Percentiles rank a stretch among this genome's conserved stretches.
Evolutionary conservation across 805 yeast genomes (phyloP).

Genomic region (Blastobotrys americana): DNA sequence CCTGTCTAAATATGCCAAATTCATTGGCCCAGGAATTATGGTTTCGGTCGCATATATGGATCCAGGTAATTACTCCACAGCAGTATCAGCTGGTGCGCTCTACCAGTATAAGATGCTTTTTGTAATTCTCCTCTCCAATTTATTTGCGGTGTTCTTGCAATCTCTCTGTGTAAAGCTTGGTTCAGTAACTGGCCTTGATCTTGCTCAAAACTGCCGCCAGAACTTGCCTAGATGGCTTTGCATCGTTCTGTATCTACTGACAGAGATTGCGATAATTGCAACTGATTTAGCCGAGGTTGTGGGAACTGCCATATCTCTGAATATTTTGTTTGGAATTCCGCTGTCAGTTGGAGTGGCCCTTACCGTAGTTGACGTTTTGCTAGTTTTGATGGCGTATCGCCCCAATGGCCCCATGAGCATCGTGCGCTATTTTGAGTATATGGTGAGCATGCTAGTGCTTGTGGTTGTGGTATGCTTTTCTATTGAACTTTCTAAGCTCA

Average conservation of each 20-base stretch:
- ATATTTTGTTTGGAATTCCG: conserved; percentile 70
- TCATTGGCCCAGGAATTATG: conserved; percentile 83
- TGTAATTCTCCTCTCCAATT: conserved; percentile 65
- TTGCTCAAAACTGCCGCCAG: conserved; percentile 75
- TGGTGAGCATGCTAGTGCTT: conserved; percentile 63
- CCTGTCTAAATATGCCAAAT: conserved; percentile 48
- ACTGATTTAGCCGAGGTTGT: conserved; percentile 93
- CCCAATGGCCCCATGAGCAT: conserved; percentile 70
- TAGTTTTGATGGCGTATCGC: conserved; percentile 69
- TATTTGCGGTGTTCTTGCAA: conserved; percentile 78
- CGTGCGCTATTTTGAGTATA: conserved; percentile 68
- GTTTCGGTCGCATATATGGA: conserved; percentile 89
- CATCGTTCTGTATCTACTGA: conserved; percentile 53
- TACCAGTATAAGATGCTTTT: conserved; percentile 68
- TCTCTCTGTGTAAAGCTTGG: conserved; percentile 79
- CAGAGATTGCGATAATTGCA: conserved; percentile 84
- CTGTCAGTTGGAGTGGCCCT: conserved; percentile 65
- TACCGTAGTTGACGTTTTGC: conserved; percentile 74
- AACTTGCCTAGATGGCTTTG: conserved; percentile 66
- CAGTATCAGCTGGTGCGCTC: conserved; percentile 81
- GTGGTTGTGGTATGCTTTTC: conserved; percentile 73
- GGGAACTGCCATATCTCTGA: conserved; percentile 82
- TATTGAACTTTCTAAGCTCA: conserved; percentile 46
- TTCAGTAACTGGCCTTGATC: conserved; percentile 80
- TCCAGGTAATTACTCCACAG: conserved; percentile 89